phyloP scores from a whole-genome alignment of 2,329 filamentous ascomycete genomes.

The Sarocladiaceae sp. region DNA sequence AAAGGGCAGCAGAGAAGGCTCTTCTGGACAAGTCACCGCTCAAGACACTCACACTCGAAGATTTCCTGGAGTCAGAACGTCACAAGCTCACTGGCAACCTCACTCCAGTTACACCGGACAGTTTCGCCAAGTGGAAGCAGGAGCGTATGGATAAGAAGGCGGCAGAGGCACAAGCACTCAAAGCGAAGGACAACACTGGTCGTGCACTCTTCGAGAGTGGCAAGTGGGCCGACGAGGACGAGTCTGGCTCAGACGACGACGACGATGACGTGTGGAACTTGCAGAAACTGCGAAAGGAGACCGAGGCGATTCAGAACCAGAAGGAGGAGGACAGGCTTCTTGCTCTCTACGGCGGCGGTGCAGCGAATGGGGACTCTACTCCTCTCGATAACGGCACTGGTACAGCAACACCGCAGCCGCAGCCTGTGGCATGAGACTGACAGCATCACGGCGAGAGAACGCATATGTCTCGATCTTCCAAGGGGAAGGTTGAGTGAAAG shows the following conservation, averaged over 20 bases:
- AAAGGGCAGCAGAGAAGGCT: slow-evolving; percentile 91
- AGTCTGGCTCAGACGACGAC: slow-evolving; percentile 58
- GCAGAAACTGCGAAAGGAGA: slow-evolving; percentile 78
- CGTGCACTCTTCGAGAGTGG: slow-evolving; percentile 95
- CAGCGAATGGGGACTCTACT: background rate
- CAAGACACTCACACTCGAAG: slow-evolving; percentile 91
- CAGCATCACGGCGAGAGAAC: background rate
- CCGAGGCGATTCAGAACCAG: slow-evolving; percentile 66
- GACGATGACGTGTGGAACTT: slow-evolving; percentile 74
- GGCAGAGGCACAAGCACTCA: slow-evolving; percentile 83
- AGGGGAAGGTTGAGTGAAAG: background rate
- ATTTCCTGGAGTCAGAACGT: slow-evolving; percentile 93
- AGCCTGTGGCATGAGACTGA: background rate
- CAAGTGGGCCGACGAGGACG: slow-evolving; percentile 73
- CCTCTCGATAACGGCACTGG: background rate
- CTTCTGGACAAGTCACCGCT: slow-evolving; percentile 93
- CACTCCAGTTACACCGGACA: slow-evolving; percentile 89
- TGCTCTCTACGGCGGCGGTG: background rate
- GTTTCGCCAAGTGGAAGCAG: slow-evolving; percentile 96
- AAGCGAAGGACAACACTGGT: slow-evolving; percentile 93
- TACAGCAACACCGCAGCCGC: slow-evolving; percentile 1
- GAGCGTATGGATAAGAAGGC: slow-evolving; percentile 92
- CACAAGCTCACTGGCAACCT: slow-evolving; percentile 90
- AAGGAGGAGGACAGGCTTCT: slow-evolving; percentile 72
- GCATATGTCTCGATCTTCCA: background rate